Percentiles rank a stretch among this genome's conserved stretches.
Conservation (phyloP, 2,329 filamentous ascomycete species). For the Diaporthe velutina region DNA sequence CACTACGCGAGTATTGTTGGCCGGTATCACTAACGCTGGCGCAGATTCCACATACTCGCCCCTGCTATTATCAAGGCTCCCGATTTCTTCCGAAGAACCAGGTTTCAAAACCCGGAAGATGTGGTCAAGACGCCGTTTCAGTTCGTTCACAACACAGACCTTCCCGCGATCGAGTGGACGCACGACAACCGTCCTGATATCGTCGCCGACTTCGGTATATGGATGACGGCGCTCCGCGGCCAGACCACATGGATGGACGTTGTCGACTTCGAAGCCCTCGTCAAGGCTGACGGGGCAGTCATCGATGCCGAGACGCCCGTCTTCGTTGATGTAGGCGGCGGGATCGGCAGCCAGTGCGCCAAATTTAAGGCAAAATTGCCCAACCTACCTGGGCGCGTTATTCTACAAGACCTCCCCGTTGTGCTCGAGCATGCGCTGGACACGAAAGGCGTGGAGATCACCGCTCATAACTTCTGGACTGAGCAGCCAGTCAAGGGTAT, state of each 20-base stretch:
- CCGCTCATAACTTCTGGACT: conserved; percentile 24
- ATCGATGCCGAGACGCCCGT: background rate
- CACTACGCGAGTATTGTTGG: too few species aligned
- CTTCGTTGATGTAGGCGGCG: conserved; percentile 30
- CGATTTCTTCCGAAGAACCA: conserved; percentile 14
- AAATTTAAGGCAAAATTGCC: conserved; percentile 5
- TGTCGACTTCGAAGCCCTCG: conserved; percentile 36
- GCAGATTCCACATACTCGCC: conserved; percentile 4
- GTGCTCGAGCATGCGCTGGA: background rate
- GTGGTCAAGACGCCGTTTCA: conserved; percentile 27
- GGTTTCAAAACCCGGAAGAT: conserved; percentile 26
- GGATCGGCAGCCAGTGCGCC: conserved; percentile 28
- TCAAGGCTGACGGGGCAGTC: background rate
- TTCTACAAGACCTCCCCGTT: conserved; percentile 23
- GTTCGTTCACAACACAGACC: conserved; percentile 38
- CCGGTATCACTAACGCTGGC: background rate
- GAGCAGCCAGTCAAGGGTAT: conserved; percentile 32
- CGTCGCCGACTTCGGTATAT: conserved; percentile 39
- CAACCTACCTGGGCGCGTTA: conserved; percentile 10
- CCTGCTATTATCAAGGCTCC: conserved; percentile 18
- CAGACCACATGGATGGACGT: conserved; percentile 41
- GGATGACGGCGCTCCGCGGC: conserved; percentile 39
- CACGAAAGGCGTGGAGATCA: conserved; percentile 32
- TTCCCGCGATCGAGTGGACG: conserved; percentile 38
- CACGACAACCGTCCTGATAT: conserved; percentile 36